These are phyloP conservation scores for Fusarium heterosporum DNA, from an alignment of 2,329 filamentous ascomycete species.

Conservation along the genomic window DNA sequence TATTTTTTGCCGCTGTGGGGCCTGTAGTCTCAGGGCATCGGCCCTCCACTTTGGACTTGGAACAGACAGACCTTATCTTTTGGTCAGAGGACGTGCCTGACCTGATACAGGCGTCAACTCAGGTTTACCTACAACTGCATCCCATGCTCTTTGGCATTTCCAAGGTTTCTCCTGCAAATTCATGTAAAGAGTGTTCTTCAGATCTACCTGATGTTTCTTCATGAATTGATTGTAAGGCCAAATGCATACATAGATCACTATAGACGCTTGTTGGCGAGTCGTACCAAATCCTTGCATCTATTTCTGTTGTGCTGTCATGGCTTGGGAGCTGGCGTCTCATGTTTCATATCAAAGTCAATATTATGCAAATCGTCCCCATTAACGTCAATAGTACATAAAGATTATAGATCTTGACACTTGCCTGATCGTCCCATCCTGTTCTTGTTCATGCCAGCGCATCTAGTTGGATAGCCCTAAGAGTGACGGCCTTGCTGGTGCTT, in stretches of 20 bases:
- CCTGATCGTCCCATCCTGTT: conserved; percentile 30
- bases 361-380: conserved; percentile 29
- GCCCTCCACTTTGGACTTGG: neutral
- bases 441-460: conserved; percentile 28
- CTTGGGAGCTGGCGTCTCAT: conserved; percentile 32
- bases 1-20: conserved; percentile 9
- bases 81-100: conserved; percentile 29
- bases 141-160: neutral
- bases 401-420: conserved; percentile 21
- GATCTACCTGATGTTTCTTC: conserved; percentile 11
- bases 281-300: conserved; percentile 7
- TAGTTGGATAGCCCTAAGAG: conserved; percentile 31
- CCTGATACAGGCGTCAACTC: conserved; percentile 30
- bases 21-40: conserved; percentile 25
- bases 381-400: neutral
- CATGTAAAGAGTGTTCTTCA: conserved; percentile 3
- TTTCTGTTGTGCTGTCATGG: conserved; percentile 40
- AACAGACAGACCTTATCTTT: conserved; percentile 6
- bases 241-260: neutral
- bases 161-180: conserved; percentile 9
- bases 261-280: conserved; percentile 9
- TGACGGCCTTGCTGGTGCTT: conserved; percentile 11
- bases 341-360: conserved; percentile 34
- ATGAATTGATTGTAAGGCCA: neutral
- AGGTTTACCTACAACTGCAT: conserved; percentile 8